Base-by-base conservation (phyloP, 108 stramenopile species). In the Pseudonitzschia multistriata region DNA sequence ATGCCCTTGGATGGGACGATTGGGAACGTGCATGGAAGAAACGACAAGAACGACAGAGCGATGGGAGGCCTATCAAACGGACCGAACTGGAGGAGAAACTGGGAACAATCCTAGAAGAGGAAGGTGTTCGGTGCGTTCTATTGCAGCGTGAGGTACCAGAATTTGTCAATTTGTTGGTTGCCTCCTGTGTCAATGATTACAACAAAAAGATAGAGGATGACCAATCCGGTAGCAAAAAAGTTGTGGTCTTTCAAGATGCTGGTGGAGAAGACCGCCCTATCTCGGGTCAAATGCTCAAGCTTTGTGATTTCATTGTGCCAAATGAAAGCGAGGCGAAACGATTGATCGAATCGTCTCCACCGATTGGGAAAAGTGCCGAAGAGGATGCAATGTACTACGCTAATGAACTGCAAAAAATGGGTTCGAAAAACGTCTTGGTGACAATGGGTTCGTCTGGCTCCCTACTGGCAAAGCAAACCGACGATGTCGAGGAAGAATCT, bases 81-180 rank as follows among this genome's bases (percentile, higher is more conserved):
- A 28, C 40, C 40, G 64, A 62, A 39, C 10, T 79, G 0, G 79
- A 83, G 17, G 54, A 80, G 49, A 49, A 76, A 14, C 64, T 85
- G 42, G 59, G 68, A 21, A 28, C 74, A 27, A 56, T 83, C 30
- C 31, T 72, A 0, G 67, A 73, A 3, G 57, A 59, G 33, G 57
- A 59, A 59, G 72, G 53, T 21, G 62, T 73, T 19, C 45, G 60
- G 36, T 85, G 79, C 57, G 35, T 88, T 0, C 21, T 90, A 25
- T 72, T 94, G 0, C 93, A 94, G 76, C 72, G 84, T 21, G 93
- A 94, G 61, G 74, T 94, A 27, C 93, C 93, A 6, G 74, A 87
- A 62, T 67, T 68, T 25, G 86, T 94, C 56, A 94, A 94, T 71
- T 64, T 74, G 17, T 67, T 83, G 3, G 36, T 90, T 29, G 89